Conservation (phyloP, 1,139 yeast species). For the Pichia terricola region DNA sequence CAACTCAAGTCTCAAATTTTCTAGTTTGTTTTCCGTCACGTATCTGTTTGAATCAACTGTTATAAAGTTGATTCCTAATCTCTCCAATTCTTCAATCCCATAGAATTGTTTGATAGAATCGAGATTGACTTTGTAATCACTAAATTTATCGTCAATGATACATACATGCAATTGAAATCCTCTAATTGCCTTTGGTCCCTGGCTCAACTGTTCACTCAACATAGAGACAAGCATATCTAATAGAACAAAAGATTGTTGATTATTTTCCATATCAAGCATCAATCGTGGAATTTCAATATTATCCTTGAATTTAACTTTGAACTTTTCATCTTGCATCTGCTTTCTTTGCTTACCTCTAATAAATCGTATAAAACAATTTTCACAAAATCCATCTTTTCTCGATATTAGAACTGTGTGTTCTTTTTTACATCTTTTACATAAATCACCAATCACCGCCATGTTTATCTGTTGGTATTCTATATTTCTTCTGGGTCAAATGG, state of each 20-base stretch:
- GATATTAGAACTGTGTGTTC: slow-evolving; percentile 40
- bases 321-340: slow-evolving; percentile 59
- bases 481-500: background rate
- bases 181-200: slow-evolving; percentile 50
- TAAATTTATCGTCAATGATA: slow-evolving; percentile 32
- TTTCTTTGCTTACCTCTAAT: slow-evolving; percentile 73
- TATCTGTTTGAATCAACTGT: slow-evolving; percentile 32
- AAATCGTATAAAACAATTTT: slow-evolving; percentile 61
- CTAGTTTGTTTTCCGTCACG: slow-evolving; percentile 1
- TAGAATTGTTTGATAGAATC: slow-evolving; percentile 18
- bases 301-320: slow-evolving; percentile 53
- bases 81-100: slow-evolving; percentile 10
- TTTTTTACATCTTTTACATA: slow-evolving; percentile 44
- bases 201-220: slow-evolving; percentile 45
- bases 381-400: slow-evolving; percentile 65
- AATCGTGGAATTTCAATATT: slow-evolving; percentile 20
- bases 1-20: slow-evolving; percentile 3
- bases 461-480: background rate
- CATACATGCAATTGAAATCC: slow-evolving; percentile 59
- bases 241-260: slow-evolving; percentile 56
- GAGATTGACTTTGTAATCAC: slow-evolving; percentile 1
- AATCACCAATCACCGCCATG: slow-evolving; percentile 7
- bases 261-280: slow-evolving; percentile 56
- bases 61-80: slow-evolving; percentile 27
- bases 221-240: slow-evolving; percentile 57